Conservation (phyloP, 2,329 filamentous ascomycete species). For the Cladophialophora chaetospira region DNA sequence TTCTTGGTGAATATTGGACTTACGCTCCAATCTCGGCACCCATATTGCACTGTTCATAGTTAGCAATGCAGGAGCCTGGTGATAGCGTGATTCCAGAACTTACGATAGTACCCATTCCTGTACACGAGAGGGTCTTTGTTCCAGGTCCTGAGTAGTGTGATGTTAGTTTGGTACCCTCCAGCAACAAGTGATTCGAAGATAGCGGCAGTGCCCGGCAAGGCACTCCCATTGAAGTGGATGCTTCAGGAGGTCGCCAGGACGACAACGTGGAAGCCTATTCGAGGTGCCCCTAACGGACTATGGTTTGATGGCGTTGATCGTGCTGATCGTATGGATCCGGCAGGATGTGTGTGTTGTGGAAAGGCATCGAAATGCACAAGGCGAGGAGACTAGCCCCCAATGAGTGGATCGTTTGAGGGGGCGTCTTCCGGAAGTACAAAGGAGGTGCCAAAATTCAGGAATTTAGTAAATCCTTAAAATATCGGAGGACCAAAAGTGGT, state of each 20-base stretch:
- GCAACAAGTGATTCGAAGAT: background rate
- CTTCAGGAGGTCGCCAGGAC: background rate
- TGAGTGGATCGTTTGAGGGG: no score
- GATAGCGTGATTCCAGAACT: background rate
- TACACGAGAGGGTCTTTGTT: conserved; percentile 72
- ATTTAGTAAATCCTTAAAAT: no score
- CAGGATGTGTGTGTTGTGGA: no score
- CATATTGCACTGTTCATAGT: conserved; percentile 49
- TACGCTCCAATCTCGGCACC: conserved; percentile 26
- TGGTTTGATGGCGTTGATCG: no score
- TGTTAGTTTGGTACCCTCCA: conserved; percentile 40
- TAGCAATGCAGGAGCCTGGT: background rate
- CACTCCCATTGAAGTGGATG: background rate
- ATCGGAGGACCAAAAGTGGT: no score
- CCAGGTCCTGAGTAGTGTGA: conserved; percentile 60
- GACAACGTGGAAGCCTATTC: no score
- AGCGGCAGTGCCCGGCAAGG: background rate
- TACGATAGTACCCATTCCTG: conserved; percentile 80
- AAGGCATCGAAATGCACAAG: no score
- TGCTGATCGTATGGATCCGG: no score
- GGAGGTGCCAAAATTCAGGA: no score
- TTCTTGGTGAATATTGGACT: background rate
- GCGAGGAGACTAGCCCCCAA: no score
- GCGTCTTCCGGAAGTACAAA: no score
- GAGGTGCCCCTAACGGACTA: no score